These are phyloP conservation scores for Salisapilia sapeloensis DNA, from an alignment of 352 stramenopile species.

Conservation along the genomic window DNA sequence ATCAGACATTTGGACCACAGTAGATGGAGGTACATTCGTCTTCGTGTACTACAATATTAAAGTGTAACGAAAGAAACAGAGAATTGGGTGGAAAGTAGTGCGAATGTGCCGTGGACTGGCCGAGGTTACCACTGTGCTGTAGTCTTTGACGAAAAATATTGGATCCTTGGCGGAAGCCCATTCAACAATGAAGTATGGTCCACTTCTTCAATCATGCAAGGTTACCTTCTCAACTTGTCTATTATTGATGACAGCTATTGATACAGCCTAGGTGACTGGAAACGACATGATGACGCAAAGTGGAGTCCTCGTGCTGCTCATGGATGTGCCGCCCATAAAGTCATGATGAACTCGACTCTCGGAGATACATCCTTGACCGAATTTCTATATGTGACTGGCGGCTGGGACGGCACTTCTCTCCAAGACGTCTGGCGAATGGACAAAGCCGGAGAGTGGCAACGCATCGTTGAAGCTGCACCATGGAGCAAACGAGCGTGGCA, in stretches of 20 bases:
- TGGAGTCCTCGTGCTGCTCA: slow-evolving; percentile 44
- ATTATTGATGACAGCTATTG: background rate
- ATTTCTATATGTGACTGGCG: slow-evolving; percentile 46
- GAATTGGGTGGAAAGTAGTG: slow-evolving; percentile 20
- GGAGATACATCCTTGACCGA: slow-evolving; percentile 28
- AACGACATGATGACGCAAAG: slow-evolving; percentile 16
- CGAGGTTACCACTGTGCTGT: slow-evolving; percentile 63
- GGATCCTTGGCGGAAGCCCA: slow-evolving; percentile 59
- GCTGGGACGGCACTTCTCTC: slow-evolving; percentile 41
- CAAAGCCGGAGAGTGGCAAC: slow-evolving; percentile 13
- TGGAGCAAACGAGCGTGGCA: slow-evolving; percentile 62
- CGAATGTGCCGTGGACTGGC: slow-evolving; percentile 27
- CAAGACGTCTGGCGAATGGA: slow-evolving; percentile 66
- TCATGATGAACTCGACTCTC: slow-evolving; percentile 25
- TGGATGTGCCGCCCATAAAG: slow-evolving; percentile 27
- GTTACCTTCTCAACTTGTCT: slow-evolving; percentile 1
- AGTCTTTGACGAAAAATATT: slow-evolving; percentile 31
- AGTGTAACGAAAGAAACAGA: slow-evolving; percentile 5
- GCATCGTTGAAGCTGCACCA: slow-evolving; percentile 14
- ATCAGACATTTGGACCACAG: slow-evolving; percentile 55
- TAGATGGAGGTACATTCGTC: slow-evolving; percentile 27
- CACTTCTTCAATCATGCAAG: slow-evolving; percentile 32
- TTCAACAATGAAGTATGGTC: slow-evolving; percentile 71
- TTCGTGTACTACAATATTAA: background rate
- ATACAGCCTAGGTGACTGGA: slow-evolving; percentile 12